Percentiles rank a stretch among this genome's conserved stretches.
phyloP scores from a whole-genome alignment of 768 basidiomycete genomes.

The Phaeolepiota aurea region DNA sequence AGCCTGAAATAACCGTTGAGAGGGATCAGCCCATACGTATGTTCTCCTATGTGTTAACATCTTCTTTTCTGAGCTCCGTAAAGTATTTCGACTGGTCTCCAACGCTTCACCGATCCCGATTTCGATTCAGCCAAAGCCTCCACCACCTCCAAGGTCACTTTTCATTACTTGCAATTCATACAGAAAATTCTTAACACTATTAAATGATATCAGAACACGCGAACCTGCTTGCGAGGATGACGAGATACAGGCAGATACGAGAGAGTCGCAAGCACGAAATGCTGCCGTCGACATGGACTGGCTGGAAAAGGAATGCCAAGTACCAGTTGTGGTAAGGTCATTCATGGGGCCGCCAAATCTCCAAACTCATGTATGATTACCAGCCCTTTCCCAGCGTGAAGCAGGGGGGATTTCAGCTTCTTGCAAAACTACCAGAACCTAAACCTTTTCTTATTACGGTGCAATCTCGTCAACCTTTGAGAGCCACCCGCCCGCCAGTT shows the following conservation, averaged over 20 bases:
- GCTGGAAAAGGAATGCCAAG: conserved; percentile 16
- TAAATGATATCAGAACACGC: conserved; percentile 23
- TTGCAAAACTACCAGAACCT: conserved; percentile 2
- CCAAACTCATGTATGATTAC: too few species aligned
- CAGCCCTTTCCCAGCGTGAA: too few species aligned
- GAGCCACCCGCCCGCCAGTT: conserved; percentile 35
- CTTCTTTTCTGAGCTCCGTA: neutral
- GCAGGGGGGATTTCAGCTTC: too few species aligned
- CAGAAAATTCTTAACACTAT: neutral
- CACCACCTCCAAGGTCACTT: conserved; percentile 26
- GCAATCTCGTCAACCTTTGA: conserved; percentile 16
- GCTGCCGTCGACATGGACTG: conserved; percentile 29
- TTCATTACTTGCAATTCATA: too few species aligned
- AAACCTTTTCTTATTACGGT: conserved; percentile 21
- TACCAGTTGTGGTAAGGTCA: conserved; percentile 2
- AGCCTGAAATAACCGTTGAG: too few species aligned
- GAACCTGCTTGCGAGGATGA: conserved; percentile 45
- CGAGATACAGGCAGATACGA: conserved; percentile 29
- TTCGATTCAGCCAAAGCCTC: conserved; percentile 31
- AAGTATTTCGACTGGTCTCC: conserved; percentile 47
- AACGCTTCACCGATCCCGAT: conserved; percentile 23
- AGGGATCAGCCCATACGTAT: conserved; percentile 12
- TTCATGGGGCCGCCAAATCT: too few species aligned
- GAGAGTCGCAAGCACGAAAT: conserved; percentile 27
- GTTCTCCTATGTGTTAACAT: neutral